Conservation (phyloP, 129 eudicot genomes). For the Flaveria brownii region DNA sequence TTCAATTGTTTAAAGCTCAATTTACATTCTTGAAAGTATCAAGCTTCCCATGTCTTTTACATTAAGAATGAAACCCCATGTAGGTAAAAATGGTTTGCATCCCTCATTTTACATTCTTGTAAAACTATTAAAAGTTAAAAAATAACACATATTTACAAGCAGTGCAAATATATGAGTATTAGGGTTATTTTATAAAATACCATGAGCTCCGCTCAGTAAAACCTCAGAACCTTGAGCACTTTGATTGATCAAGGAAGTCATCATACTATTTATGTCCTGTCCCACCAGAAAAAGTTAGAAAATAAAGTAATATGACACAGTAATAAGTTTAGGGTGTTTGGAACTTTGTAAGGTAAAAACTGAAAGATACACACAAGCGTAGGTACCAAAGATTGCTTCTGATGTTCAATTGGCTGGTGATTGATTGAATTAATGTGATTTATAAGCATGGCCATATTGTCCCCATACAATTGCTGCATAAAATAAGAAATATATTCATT, state of each 20-base stretch:
- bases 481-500: background rate
- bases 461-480: slow-evolving; percentile 39
- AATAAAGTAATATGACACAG: slow-evolving; percentile 2
- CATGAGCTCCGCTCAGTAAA: slow-evolving; percentile 42
- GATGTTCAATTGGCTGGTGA: slow-evolving; percentile 31
- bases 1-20: slow-evolving; percentile 12
- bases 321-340: slow-evolving; percentile 15
- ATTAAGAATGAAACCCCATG: background rate
- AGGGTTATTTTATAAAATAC: slow-evolving; percentile 30
- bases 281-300: slow-evolving; percentile 16
- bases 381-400: slow-evolving; percentile 44
- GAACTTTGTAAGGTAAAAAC: background rate
- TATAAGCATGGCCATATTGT: slow-evolving; percentile 26
- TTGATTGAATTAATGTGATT: slow-evolving; percentile 31
- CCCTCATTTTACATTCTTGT: background rate
- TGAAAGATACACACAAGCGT: slow-evolving; percentile 34
- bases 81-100: background rate
- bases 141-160: background rate
- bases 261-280: slow-evolving; percentile 43
- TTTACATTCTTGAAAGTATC: background rate
- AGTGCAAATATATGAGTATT: background rate
- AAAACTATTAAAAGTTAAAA: background rate
- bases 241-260: slow-evolving; percentile 36
- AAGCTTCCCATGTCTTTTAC: background rate
- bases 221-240: slow-evolving; percentile 40